Evolutionary conservation across 2,329 filamentous ascomycete species (phyloP), one percentile per base, ranked within the genome.

Genomic region (Colletotrichum sansevieriae): DNA sequence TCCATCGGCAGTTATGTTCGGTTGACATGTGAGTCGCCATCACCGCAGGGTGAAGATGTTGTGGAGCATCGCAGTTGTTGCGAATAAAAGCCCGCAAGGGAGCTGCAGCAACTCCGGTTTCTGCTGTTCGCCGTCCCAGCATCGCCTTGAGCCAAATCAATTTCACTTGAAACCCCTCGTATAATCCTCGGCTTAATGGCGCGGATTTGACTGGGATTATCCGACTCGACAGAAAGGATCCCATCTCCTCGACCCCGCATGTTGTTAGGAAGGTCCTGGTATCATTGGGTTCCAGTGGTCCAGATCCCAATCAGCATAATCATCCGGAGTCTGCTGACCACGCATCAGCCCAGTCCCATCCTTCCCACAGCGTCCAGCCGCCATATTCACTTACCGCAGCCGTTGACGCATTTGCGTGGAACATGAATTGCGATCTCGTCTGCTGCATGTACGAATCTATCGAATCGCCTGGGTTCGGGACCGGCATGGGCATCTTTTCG

Each of bases 301-400:
- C 66, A 69, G 41, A 33, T 69, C 66, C 66, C 66, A 69, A 41
- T 65, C 56, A 33, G 63, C 63, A 57, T 74, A 70, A 61, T 71
- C 65, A 71, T 62, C 69, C 66, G 41, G 56, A 65, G 56, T 66
- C 69, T 70, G 66, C 62, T 54, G 60, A 59, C 68, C 68, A 71
- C 41, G 65, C 52, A 71, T 71, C 70, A 65, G 70, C 68, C 61
- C 61, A 80, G 35, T 81, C 78, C 79, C 79, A 81, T 22, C 80
- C 79, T 47, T 80, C 78, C 79, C 79, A 81, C 44, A 81, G 65
- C n/a, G 78, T 75, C 79, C 79, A 81, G 43, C 79, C 77, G 41
- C 73, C 77, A 68, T 76, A 70, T 54, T 76, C 75, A 44, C 71
- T 74, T 63, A 75, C 58, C 15, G 72, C 71, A 18, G 74, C 74